Conservation (phyloP, 2,329 filamentous ascomycete genomes). For the Colletotrichum limetticola region DNA sequence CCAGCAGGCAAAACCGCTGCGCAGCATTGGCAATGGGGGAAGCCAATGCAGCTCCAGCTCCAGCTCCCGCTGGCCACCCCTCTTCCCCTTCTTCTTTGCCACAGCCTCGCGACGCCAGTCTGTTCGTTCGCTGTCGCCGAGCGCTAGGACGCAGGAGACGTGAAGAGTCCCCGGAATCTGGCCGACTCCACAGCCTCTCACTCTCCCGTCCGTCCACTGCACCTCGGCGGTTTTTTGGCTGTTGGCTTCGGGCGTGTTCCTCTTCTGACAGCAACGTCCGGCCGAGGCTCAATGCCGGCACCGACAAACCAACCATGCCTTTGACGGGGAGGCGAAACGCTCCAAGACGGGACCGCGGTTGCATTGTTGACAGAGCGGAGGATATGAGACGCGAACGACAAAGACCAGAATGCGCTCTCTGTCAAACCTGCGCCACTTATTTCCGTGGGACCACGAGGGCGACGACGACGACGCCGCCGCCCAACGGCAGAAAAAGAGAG, state of each 20-base stretch:
- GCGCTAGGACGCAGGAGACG: constrained; percentile 19
- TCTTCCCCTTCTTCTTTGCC: constrained; percentile 26
- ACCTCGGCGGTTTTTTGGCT: constrained; percentile 3
- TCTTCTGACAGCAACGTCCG: constrained; percentile 27
- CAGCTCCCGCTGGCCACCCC: background rate
- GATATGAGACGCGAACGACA: constrained; percentile 3
- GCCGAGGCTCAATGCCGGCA: constrained; percentile 20
- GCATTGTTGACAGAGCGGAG: constrained; percentile 9
- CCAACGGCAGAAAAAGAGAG: constrained; percentile 12
- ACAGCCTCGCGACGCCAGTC: constrained; percentile 31
- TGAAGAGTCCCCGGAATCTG: constrained; percentile 30
- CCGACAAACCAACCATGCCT: background rate
- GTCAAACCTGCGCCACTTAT: background rate
- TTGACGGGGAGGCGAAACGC: constrained; percentile 24
- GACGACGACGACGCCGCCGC: background rate
- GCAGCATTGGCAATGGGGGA: constrained; percentile 24
- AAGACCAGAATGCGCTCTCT: background rate
- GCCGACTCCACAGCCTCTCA: constrained; percentile 23
- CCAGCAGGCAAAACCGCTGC: constrained; percentile 24
- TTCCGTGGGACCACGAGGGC: background rate
- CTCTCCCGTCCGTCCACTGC: background rate
- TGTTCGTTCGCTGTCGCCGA: constrained; percentile 32
- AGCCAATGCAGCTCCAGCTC: background rate
- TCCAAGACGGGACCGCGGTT: background rate
- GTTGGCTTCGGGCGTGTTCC: constrained; percentile 4